These are phyloP conservation scores for Globisporangium nodosum DNA, from an alignment of 352 stramenopile genomes.

Conservation along the genomic window DNA sequence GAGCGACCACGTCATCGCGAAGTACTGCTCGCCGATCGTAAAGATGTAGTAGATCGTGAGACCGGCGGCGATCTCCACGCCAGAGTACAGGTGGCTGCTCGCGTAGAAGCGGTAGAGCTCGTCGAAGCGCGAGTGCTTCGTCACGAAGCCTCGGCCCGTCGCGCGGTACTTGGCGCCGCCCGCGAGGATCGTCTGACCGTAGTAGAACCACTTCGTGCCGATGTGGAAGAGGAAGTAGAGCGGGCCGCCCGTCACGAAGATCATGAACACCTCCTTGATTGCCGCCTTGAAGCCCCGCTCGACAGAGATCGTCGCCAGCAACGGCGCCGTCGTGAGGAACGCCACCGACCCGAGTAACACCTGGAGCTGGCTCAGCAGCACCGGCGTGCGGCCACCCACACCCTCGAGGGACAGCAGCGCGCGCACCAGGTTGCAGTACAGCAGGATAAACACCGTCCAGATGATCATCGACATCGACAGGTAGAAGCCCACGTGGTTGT, in stretches of 20 bases:
- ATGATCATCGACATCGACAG: slow-evolving; percentile 97
- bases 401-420: slow-evolving; percentile 91
- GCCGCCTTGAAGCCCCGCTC: slow-evolving; percentile 96
- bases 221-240: slow-evolving; percentile 99
- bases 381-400: slow-evolving; percentile 89
- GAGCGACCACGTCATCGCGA: slow-evolving; percentile 96
- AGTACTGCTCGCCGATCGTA: slow-evolving; percentile 94
- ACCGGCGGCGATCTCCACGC: slow-evolving; percentile 87
- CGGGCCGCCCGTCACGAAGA: slow-evolving; percentile 96
- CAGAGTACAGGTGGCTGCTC: slow-evolving; percentile 96
- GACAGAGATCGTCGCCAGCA: slow-evolving; percentile 97
- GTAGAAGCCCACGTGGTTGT: slow-evolving; percentile 99
- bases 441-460: slow-evolving; percentile 95
- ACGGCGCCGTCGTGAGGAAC: slow-evolving; percentile 96
- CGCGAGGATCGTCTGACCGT: slow-evolving; percentile 97
- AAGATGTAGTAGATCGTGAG: slow-evolving; percentile 94
- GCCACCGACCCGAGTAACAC: slow-evolving; percentile 95
- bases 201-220: slow-evolving; percentile 99
- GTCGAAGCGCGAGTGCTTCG: slow-evolving; percentile 97
- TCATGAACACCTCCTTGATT: slow-evolving; percentile 90
- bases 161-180: slow-evolving; percentile 97
- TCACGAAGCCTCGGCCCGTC: slow-evolving; percentile 98
- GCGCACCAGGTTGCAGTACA: slow-evolving; percentile 95
- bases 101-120: slow-evolving; percentile 99
- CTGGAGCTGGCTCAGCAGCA: slow-evolving; percentile 93